Evolutionary conservation across 441 rosid species (phyloP), one percentile per base, ranked within the genome.

Genomic region (Erysimum cheiri): DNA sequence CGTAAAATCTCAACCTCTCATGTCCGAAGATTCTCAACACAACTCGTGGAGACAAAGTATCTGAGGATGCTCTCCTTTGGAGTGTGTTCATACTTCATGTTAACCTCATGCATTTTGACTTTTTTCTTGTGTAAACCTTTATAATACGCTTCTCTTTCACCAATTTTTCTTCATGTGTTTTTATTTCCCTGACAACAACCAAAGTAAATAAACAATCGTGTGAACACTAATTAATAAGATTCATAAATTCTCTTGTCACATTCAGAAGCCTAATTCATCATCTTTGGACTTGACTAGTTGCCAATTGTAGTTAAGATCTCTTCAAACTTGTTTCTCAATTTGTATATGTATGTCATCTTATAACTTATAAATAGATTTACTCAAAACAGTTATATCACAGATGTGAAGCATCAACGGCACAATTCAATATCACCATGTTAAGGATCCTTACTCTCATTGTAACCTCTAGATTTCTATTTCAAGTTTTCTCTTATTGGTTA

Each of bases 51-150:
- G 49, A 19, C 69, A 10, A 43, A 61, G 48, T 53, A 54, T 62
- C 63, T 43, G 35, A 33, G 48, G 65, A 56, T 64, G 64, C 56
- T 44, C 26, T 35, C 41, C 48, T 15, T 24, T 1, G 29, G 33
- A n/a, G n/a, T n/a, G 47, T 22, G 36, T 54, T 62, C 32, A 26
- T 72, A 24, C 35, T 57, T 73, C 72, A 59, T 40, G 35, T 41
- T 66, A 73, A 28, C 72, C 53, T 66, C 49, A 13, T 60, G 54
- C 68, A 40, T 73, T 66, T 73, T 32, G 8, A 31, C 15, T 6
- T 73, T 41, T 39, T 73, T 43, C 63, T 24, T 33, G 49, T 59
- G 56, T 66, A 73, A 66, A 29, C 50, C 67, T 73, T 66, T 2
- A 56, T 12, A 32, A 72, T 26, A 22, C 47, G 46, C 14, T 65